Evolutionary conservation across 116 monocot genomes (phyloP).

Genomic region (Thalassia testudinum): DNA sequence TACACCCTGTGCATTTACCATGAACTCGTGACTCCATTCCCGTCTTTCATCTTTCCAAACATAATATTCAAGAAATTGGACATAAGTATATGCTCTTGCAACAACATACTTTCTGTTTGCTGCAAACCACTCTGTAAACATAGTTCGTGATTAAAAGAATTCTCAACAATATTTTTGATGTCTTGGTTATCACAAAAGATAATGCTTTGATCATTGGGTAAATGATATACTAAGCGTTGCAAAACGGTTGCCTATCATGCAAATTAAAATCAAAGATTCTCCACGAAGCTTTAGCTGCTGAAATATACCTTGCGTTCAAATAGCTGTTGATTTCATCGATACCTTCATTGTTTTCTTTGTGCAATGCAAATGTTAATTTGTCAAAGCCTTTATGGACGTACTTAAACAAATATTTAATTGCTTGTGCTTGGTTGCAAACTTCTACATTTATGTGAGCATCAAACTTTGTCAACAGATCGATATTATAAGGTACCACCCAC

Average conservation of each 20-base stretch:
- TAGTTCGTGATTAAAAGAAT: background rate
- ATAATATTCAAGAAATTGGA: background rate
- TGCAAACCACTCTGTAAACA: conserved; percentile 3
- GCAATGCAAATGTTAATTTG: background rate
- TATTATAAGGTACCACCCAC: conserved; percentile 3
- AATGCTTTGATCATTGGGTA: background rate
- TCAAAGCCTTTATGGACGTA: conserved; percentile 6
- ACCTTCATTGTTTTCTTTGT: background rate
- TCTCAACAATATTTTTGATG: background rate
- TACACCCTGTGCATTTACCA: background rate
- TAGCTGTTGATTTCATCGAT: conserved; percentile 4
- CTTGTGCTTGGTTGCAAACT: background rate
- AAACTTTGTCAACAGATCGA: background rate
- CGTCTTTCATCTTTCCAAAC: background rate
- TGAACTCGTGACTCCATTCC: background rate
- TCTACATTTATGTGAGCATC: conserved; percentile 1
- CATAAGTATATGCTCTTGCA: background rate
- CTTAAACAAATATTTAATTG: conserved; percentile 9
- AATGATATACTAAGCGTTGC: background rate
- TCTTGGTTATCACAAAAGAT: background rate
- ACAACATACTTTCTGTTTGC: background rate
- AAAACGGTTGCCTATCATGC: background rate
- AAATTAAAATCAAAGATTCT: conserved; percentile 7
- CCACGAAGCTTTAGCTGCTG: conserved; percentile 5
- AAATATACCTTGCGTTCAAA: conserved; percentile 4